A percentile compares a stretch with the other conserved stretches of the same genome.
Evolutionary conservation across 2,329 filamentous ascomycete genomes (phyloP).

Genomic region (Penicillium sp.): DNA sequence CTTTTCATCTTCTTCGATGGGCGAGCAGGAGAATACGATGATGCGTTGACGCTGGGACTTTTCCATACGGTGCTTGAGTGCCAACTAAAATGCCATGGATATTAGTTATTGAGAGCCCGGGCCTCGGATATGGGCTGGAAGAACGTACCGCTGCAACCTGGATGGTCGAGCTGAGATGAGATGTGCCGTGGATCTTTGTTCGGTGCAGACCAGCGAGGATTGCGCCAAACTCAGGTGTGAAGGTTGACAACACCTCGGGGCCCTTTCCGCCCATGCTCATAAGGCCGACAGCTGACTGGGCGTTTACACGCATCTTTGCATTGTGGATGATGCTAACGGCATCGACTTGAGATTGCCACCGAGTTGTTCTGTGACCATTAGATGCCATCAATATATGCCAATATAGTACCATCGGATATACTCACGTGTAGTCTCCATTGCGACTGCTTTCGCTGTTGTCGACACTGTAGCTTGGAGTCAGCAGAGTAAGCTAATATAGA

Average conservation of each 20-base stretch:
- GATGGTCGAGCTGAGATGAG: slow-evolving; percentile 88
- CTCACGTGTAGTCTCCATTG: slow-evolving; percentile 82
- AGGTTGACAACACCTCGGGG: slow-evolving; percentile 94
- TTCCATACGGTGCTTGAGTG: slow-evolving; percentile 96
- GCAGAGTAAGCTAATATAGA: slow-evolving; percentile 9
- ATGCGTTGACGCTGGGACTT: slow-evolving; percentile 95
- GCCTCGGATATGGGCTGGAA: not conserved
- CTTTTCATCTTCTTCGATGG: slow-evolving; percentile 86
- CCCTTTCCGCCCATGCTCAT: slow-evolving; percentile 99
- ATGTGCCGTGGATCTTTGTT: slow-evolving; percentile 88
- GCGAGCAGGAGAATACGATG: slow-evolving; percentile 94
- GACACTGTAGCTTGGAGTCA: slow-evolving; percentile 56
- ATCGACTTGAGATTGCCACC: slow-evolving; percentile 95
- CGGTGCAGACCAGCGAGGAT: slow-evolving; percentile 88
- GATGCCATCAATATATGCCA: not conserved
- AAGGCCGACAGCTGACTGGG: slow-evolving; percentile 92
- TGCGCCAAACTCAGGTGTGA: slow-evolving; percentile 95
- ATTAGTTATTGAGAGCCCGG: slow-evolving; percentile 13
- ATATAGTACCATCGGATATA: slow-evolving; percentile 2
- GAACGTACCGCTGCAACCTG: slow-evolving; percentile 84
- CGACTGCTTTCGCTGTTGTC: slow-evolving; percentile 99
- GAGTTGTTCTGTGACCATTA: slow-evolving; percentile 68
- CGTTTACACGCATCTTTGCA: slow-evolving; percentile 90
- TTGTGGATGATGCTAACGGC: slow-evolving; percentile 94
- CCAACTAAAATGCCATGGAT: slow-evolving; percentile 62